Base-by-base conservation (phyloP, 495 filamentous ascomycete species). In the Echria macrotheca region DNA sequence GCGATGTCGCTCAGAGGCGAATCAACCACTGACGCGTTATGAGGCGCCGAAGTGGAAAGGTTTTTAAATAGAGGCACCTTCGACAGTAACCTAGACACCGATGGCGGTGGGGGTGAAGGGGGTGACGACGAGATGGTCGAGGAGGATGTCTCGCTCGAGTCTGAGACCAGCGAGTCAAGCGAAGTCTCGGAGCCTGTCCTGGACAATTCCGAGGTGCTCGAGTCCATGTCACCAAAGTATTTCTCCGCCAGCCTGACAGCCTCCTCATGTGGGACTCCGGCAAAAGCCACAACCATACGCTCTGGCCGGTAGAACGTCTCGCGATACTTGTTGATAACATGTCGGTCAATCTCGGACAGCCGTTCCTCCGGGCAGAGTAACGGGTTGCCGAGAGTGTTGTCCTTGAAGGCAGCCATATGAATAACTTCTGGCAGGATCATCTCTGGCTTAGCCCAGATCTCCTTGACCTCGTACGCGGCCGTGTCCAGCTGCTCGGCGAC, bases 401-500 rank as follows among this genome's bases (percentile, higher is more conserved):
- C 83, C 70, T 88, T 89, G 70, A 88, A 99, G 3, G 91, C 93
- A 2, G 91, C 87, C 76, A 86, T 89, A 61, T 99, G 94, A 38
- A 95, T 82, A 61, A 99, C 65, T 69, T 99, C 93, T 5, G 94
- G 94, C 41, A 99, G 68, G 55, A 99, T 97, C 45, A 99, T 76
- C 57, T 97, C 91, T 4, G 93, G 90, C 72, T 90, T 96, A 31
- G 87, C 85, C 94, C 93, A 99, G 44, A 99, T 99, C 71, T 99
- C 93, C 19, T 77, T 78, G 59, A 99, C 94, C 69, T 99, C 93
- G 56, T 97, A 99, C 36, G 87, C 82, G 2, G 91, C 93, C 15
- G 89, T 96, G 58, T 85, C 80, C 12, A 99, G 74, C 66, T 99
- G 91, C 56, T 87, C 79, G 25, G 75, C 61, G 1, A 99, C 85